A percentile compares a stretch with the other conserved stretches of the same genome.
These are phyloP conservation scores for Aspergillus arachidicola DNA, from an alignment of 2,329 filamentous ascomycete species.

Conservation along the genomic window DNA sequence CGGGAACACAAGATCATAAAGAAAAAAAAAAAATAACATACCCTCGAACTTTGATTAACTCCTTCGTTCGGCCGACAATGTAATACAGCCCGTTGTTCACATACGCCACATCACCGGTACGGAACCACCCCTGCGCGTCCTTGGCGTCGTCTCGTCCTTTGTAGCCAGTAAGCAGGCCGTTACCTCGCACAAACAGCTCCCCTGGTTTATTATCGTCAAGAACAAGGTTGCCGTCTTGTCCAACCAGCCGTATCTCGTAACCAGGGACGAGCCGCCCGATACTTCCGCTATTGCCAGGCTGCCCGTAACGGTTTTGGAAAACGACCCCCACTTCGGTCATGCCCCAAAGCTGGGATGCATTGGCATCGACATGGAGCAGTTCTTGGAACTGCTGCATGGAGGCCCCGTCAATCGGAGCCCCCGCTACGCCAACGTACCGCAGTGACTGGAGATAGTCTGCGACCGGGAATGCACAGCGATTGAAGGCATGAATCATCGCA, in stretches of 20 bases:
- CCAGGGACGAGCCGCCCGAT: conserved; percentile 51
- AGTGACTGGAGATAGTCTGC: conserved; percentile 43
- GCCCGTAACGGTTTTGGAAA: conserved; percentile 44
- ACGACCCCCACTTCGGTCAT: conserved; percentile 57
- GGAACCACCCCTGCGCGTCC: conserved; percentile 45
- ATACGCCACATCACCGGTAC: conserved; percentile 47
- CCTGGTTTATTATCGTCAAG: conserved; percentile 35
- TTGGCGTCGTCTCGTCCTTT: conserved; percentile 38
- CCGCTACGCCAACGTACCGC: conserved; percentile 51
- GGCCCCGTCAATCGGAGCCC: conserved; percentile 50
- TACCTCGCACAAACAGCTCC: conserved; percentile 46
- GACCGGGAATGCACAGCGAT: conserved; percentile 30
- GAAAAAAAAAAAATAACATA: conserved; percentile 23
- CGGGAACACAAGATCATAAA: background rate
- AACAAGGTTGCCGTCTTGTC: conserved; percentile 35
- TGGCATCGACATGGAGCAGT: conserved; percentile 44
- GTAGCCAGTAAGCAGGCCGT: conserved; percentile 41
- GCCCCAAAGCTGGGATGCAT: conserved; percentile 55
- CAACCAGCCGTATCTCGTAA: conserved; percentile 41
- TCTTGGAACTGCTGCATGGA: conserved; percentile 45
- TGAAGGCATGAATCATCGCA: conserved; percentile 45
- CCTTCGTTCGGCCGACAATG: conserved; percentile 47
- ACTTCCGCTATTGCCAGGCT: conserved; percentile 48
- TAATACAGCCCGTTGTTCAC: conserved; percentile 40
- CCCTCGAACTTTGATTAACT: conserved; percentile 52